Evolutionary conservation across 345 rosid genomes (phyloP).

Genomic region (Hibiscus syriacus): DNA sequence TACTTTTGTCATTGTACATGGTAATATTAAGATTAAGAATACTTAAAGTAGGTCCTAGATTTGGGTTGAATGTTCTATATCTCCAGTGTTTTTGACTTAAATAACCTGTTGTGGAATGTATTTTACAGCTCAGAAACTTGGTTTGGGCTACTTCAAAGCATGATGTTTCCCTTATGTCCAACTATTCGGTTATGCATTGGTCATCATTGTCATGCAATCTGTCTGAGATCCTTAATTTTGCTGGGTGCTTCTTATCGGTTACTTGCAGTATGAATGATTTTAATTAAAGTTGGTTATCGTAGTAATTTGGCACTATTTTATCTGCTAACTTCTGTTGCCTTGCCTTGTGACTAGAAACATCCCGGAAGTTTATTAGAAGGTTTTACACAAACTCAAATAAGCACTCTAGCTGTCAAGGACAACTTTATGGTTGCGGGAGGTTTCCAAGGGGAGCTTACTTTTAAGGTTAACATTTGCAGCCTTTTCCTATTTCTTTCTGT

Average conservation of each 20-base stretch:
- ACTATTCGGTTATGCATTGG: constrained; percentile 54
- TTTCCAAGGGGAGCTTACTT: constrained; percentile 47
- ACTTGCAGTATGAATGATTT: neutral
- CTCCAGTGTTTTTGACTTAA: neutral
- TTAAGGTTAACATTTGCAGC: constrained; percentile 24
- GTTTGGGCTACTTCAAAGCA: constrained; percentile 76
- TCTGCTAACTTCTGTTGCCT: constrained; percentile 4
- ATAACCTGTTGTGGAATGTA: neutral
- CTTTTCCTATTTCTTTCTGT: neutral
- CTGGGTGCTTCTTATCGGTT: constrained; percentile 23
- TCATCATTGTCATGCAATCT: constrained; percentile 39
- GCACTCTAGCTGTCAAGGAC: constrained; percentile 42
- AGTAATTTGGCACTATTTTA: neutral
- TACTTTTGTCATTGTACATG: neutral
- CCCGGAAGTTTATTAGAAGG: constrained; percentile 41
- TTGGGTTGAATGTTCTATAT: neutral
- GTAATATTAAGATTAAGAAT: neutral
- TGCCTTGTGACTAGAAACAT: constrained; percentile 31
- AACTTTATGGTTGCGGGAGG: constrained; percentile 45
- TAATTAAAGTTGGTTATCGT: neutral
- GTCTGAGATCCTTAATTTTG: constrained; percentile 51
- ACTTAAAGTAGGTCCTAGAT: neutral
- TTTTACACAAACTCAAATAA: constrained; percentile 39
- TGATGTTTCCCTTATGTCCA: constrained; percentile 58
- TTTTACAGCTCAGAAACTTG: constrained; percentile 56